These are phyloP conservation scores for Talaromyces sp. DNA, from an alignment of 2,329 filamentous ascomycete species.

Conservation along the genomic window DNA sequence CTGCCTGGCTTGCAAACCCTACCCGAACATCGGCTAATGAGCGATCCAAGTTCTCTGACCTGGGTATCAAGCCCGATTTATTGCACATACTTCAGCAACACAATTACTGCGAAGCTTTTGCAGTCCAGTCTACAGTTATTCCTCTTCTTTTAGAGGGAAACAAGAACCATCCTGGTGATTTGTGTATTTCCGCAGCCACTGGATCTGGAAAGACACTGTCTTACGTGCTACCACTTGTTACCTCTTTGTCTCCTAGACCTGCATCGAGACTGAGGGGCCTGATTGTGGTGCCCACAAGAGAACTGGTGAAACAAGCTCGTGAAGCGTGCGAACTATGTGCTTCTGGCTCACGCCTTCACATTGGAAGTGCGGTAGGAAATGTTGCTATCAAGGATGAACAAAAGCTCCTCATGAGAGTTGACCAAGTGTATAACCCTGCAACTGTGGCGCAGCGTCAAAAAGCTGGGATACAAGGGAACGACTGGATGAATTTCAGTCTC, in stretches of 20 bases:
- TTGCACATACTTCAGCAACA: conserved; percentile 67
- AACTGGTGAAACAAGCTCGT: conserved; percentile 83
- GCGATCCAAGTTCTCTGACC: conserved; percentile 62
- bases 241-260: conserved; percentile 67
- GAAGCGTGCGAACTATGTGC: conserved; percentile 76
- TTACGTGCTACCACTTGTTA: conserved; percentile 83
- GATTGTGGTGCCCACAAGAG: conserved; percentile 86
- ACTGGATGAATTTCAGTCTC: conserved; percentile 52
- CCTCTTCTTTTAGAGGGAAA: conserved; percentile 74
- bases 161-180: conserved; percentile 68
- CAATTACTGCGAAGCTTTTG: conserved; percentile 71
- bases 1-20: conserved; percentile 77
- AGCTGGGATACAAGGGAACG: conserved; percentile 44
- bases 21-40: conserved; percentile 66
- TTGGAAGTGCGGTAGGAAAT: conserved; percentile 82
- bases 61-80: conserved; percentile 65
- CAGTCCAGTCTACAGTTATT: conserved; percentile 77
- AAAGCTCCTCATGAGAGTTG: conserved; percentile 62
- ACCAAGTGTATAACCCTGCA: conserved; percentile 69
- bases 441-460: conserved; percentile 55
- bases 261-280: conserved; percentile 74
- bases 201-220: conserved; percentile 95
- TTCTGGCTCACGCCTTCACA: conserved; percentile 69
- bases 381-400: conserved; percentile 72
- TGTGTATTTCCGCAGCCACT: conserved; percentile 89